Evolutionary conservation across 2,329 filamentous ascomycete species (phyloP), one percentile per base, ranked within the genome.

Genomic region (Cytospora piceae): DNA sequence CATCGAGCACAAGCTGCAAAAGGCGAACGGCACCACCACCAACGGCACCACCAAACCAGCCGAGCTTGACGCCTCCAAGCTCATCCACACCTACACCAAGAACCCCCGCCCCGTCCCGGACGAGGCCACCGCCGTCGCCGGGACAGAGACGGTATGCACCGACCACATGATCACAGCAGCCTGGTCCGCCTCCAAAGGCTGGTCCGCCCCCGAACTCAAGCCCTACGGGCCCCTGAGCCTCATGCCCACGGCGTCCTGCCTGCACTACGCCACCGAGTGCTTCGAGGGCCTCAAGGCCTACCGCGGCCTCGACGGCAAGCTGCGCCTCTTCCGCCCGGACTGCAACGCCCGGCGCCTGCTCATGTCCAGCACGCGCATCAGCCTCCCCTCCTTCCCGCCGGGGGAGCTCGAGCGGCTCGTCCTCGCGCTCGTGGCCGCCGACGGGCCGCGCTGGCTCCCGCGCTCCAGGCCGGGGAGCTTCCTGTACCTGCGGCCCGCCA

Each of bases 201-300:
- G 93, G 93, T 82, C 84, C 46, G 82, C 85, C 1, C 93, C 93
- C 1, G 84, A 90, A 71, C 84, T 96, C 66, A 86, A 87, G 75
- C 90, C 92, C 31, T 95, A 92, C 77, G 90, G 91, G 0, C 90
- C 91, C 14, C 80, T 96, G 61, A 84, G 84, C 69, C 87, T 96
- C 73, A 90, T 92, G 81, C 93, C 93, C 42, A 94, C 90, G 5
- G 91, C 92, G 17, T 91, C 88, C 4, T 88, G 89, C 68, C 84
- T 96, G 67, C 93, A 96, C 83, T 96, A 96, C 78, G 93, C 92
- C 14, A 96, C 92, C 57, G 90, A 94, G 78, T 96, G 93, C 77
- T 96, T 96, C 79, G 93, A 96, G 79, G 93, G 93, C 15, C 79
- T 85, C 72, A 96, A 96, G 79, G 86, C 87, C 60, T 96, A 93